These are phyloP conservation scores for Salix koriyanagi DNA, from an alignment of 345 rosid species.

Conservation along the genomic window DNA sequence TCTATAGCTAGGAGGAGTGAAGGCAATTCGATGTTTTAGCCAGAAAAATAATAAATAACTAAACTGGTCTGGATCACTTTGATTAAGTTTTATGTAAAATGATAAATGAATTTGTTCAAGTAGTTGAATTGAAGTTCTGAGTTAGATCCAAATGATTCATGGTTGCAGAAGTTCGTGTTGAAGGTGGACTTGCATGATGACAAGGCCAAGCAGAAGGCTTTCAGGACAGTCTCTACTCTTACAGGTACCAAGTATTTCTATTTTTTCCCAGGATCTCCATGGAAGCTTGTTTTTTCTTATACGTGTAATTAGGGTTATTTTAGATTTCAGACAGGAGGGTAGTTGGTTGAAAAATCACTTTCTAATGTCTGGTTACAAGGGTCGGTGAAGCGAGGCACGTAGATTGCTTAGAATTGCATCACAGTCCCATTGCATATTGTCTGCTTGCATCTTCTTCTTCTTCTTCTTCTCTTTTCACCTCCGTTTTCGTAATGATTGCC, in stretches of 20 bases:
- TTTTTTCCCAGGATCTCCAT: neutral
- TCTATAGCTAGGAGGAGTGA: too few species aligned
- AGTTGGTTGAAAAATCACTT: neutral
- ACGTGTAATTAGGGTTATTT: too few species aligned
- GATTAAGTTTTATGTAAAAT: neutral
- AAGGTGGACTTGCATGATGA: conserved; percentile 69
- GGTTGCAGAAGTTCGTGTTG: conserved; percentile 69
- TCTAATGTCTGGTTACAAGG: neutral
- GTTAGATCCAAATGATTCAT: conserved; percentile 17
- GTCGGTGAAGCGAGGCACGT: neutral
- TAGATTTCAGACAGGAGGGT: neutral
- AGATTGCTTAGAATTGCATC: neutral
- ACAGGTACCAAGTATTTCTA: conserved; percentile 41
- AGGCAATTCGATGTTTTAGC: neutral
- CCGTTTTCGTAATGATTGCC: neutral
- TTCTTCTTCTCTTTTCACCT: neutral
- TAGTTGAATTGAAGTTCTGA: neutral
- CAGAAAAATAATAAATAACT: neutral
- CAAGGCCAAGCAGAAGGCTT: conserved; percentile 84
- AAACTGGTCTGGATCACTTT: neutral
- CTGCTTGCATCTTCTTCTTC: neutral
- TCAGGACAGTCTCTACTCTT: conserved; percentile 76
- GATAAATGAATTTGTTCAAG: neutral
- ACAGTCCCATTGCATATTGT: neutral
- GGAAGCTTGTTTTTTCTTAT: neutral